phyloP scores from a whole-genome alignment of 148 eudicot genomes.

The Mesembryanthemum crystallinum region DNA sequence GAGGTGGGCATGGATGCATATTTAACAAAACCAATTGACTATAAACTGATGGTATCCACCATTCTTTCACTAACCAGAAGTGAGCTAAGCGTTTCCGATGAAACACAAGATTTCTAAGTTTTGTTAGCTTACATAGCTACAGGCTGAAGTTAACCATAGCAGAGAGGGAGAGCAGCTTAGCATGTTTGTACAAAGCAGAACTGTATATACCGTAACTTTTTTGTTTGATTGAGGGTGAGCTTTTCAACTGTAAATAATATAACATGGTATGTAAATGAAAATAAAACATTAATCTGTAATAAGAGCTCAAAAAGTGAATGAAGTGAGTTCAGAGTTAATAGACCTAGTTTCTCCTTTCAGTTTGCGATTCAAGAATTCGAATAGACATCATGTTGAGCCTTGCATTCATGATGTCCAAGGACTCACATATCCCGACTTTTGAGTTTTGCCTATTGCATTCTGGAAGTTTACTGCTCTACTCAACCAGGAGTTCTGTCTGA shows the following conservation, averaged over 20 bases:
- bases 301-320: background rate
- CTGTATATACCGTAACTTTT: background rate
- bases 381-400: background rate
- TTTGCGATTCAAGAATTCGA: background rate
- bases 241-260: background rate
- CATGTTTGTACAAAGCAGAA: slow-evolving; percentile 1
- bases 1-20: slow-evolving; percentile 99
- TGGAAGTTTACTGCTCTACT: background rate
- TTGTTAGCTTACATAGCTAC: slow-evolving; percentile 15
- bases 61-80: slow-evolving; percentile 71
- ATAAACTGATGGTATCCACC: slow-evolving; percentile 82
- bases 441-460: background rate
- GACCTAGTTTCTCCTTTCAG: background rate
- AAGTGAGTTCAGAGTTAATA: background rate
- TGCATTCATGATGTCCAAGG: background rate
- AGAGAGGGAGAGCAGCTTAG: slow-evolving; percentile 1
- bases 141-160: background rate
- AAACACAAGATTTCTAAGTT: background rate
- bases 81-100: background rate
- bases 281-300: background rate
- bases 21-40: slow-evolving; percentile 84
- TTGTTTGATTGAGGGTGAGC: background rate
- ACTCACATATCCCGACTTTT: background rate
- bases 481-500: background rate
- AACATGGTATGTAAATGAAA: background rate